Base-by-base conservation (phyloP, 257 asterid genomes). In the Scutellaria baicalensis region DNA sequence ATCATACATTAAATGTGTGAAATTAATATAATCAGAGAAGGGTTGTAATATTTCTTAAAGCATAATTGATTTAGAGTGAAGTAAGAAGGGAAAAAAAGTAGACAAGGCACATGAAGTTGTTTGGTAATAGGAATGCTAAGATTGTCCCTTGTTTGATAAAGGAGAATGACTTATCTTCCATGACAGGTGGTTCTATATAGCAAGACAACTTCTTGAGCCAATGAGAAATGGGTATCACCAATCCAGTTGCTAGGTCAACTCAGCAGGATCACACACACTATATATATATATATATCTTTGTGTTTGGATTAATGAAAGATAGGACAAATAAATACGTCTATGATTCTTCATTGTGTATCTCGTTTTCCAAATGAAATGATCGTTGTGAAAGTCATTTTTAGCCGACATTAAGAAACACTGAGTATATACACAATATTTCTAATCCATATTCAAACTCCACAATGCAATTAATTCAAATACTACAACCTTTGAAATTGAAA, bases 21-120 rank as follows among this genome's bases (percentile, higher is more conserved):
- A 50, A 50, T 50, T 7, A 50, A 55, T 23, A 0, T 2, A 3
- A 27, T 27, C 4, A 27, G 0, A 3, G 3, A 27, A 27, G 33
- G 33, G 33, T 2, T 27, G 3, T 27, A 27, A 27, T 54, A 6
- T 54, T 20, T 17, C n/a, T 6, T 31, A 52, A 17, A 13, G 59
- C 13, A 12, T 21, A n/a, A 64, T 14, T 20, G 8, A 39, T 9
- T 17, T 17, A 6, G 60, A 59, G 16, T 33, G 55, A 51, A 42
- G 59, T 27, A 40, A 71, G 49, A 63, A 62, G 43, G 69, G 42
- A 18, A 68, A 69, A 59, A 69, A 59, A 67, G 71, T 51, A 49
- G 75, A 75, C 68, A 75, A 3, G 62, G 67, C 79, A 75, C 75
- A 75, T 69, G 79, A 69, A 75, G 39, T 20, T 71, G 70, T 63